phyloP scores from a whole-genome alignment of 2,329 filamentous ascomycete species.

The Raffaelea albimanens region DNA sequence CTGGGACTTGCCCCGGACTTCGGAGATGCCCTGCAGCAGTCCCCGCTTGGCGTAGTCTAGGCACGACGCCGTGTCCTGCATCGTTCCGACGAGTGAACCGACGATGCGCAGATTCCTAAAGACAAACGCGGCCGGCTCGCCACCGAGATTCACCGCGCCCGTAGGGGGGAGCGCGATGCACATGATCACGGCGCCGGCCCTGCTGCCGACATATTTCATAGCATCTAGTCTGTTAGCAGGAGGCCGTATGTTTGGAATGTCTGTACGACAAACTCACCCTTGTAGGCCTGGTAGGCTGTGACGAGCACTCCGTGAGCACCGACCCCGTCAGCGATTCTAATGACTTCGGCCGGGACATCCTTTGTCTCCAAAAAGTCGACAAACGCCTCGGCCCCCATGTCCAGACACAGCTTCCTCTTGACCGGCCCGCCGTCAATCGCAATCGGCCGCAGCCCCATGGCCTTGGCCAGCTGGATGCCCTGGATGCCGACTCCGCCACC shows the following conservation, averaged over 20 bases:
- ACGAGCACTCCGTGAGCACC: slow-evolving; percentile 9
- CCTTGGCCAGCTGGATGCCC: slow-evolving; percentile 36
- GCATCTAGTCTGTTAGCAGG: background rate
- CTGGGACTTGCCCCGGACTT: slow-evolving; percentile 1
- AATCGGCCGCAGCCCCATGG: slow-evolving; percentile 47
- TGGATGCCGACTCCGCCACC: slow-evolving; percentile 28
- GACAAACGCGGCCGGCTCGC: background rate
- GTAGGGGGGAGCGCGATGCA: slow-evolving; percentile 2
- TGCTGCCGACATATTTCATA: slow-evolving; percentile 1
- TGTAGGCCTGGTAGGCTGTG: slow-evolving; percentile 1
- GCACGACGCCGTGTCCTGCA: slow-evolving; percentile 1
- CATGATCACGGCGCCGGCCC: slow-evolving; percentile 2
- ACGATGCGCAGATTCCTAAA: slow-evolving; percentile 1
- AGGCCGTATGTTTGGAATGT: background rate
- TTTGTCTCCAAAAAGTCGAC: slow-evolving; percentile 39
- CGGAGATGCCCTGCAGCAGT: slow-evolving; percentile 1
- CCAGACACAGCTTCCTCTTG: slow-evolving; percentile 33
- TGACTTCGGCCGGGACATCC: slow-evolving; percentile 6
- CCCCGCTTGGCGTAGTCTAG: slow-evolving; percentile 3
- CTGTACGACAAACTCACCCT: background rate
- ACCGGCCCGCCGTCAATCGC: slow-evolving; percentile 42
- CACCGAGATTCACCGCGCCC: background rate
- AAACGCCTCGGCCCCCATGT: slow-evolving; percentile 45
- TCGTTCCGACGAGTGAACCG: slow-evolving; percentile 2
- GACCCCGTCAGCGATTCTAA: slow-evolving; percentile 2